phyloP scores from a whole-genome alignment of 805 yeast species.

The Wickerhamiella dianesei region DNA sequence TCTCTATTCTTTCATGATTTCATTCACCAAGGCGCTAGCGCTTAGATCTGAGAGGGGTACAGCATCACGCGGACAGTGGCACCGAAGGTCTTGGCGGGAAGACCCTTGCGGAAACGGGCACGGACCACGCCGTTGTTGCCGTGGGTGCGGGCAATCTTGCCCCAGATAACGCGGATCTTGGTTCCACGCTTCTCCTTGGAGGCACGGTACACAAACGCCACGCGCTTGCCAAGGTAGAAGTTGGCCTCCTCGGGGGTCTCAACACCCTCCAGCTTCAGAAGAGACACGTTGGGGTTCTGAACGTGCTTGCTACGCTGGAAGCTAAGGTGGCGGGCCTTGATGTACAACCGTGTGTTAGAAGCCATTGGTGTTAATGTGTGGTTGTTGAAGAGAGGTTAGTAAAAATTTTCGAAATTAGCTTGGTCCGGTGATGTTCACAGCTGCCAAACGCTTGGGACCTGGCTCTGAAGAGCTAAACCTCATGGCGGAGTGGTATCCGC shows the following conservation, averaged over 20 bases:
- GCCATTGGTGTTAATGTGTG: slow-evolving; percentile 15
- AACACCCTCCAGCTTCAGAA: slow-evolving; percentile 96
- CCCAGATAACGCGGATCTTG: slow-evolving; percentile 99
- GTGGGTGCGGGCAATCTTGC: slow-evolving; percentile 96
- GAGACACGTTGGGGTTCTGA: slow-evolving; percentile 95
- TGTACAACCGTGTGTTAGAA: slow-evolving; percentile 50
- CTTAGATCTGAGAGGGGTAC: slow-evolving; percentile 98
- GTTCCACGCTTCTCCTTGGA: slow-evolving; percentile 96
- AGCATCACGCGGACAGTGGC: slow-evolving; percentile 99
- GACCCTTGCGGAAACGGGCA: slow-evolving; percentile 97
- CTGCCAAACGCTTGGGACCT: slow-evolving; percentile 3
- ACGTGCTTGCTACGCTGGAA: slow-evolving; percentile 99
- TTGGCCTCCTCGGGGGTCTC: slow-evolving; percentile 82
- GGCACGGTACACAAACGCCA: slow-evolving; percentile 99
- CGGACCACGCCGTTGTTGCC: slow-evolving; percentile 97
- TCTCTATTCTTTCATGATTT: no score
- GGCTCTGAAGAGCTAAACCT: no score
- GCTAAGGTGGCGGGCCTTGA: slow-evolving; percentile 99
- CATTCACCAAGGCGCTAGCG: no score
- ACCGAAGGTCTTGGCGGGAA: slow-evolving; percentile 99
- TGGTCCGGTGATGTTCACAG: slow-evolving; percentile 2
- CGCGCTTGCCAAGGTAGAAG: slow-evolving; percentile 99
- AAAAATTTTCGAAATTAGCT: background rate
- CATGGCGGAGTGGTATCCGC: no score
- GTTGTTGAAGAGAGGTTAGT: background rate